Evolutionary conservation across 176 grass and related monocot genomes (phyloP), one percentile per base, ranked within the genome.

Genomic region (Calamus simplicifolius): DNA sequence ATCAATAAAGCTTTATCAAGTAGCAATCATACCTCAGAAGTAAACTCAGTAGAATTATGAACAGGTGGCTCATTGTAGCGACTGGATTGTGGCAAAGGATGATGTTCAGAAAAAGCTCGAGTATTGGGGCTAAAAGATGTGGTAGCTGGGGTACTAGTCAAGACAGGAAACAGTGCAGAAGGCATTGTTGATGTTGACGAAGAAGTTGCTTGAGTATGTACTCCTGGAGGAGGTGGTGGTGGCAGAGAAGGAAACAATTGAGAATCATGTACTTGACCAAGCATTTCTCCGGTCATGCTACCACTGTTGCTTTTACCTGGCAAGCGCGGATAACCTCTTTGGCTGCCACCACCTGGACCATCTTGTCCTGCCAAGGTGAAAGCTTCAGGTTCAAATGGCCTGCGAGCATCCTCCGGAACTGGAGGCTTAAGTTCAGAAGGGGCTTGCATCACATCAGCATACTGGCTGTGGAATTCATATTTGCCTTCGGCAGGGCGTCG

Each of bases 131-230:
- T 76, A 73, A 56, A 19, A 10, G 18, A 13, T 21, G 19, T 59
- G 0, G 50, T 73, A 10, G 62, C 56, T 27, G 59, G 55, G 69
- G 76, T 66, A 59, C 59, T 63, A 1, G 73, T 52, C 48, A 79
- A 64, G 50, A 95, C 76, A 73, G 90, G 90, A 81, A 95, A 89
- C 79, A 86, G 50, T 2, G 73, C 62, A 0, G 62, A 60, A 73
- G 67, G 61, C 29, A 48, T 61, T 49, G 48, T 26, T 12, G 13
- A 70, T 6, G n/a, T 28, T 64, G 21, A 23, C 21, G 80, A 80
- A 38, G 69, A 77, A 21, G 63, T 27, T 27, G 57, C 43, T 57
- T 35, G 52, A 25, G 56, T 61, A 23, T 74, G 59, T 29, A 68
- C 55, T 50, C 64, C 54, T 19, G 80, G 69, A 23, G 75, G 68